Percentiles rank a stretch among this genome's conserved stretches.
phyloP scores from a whole-genome alignment of 352 stramenopile genomes.

The Pythium guiyangense region DNA sequence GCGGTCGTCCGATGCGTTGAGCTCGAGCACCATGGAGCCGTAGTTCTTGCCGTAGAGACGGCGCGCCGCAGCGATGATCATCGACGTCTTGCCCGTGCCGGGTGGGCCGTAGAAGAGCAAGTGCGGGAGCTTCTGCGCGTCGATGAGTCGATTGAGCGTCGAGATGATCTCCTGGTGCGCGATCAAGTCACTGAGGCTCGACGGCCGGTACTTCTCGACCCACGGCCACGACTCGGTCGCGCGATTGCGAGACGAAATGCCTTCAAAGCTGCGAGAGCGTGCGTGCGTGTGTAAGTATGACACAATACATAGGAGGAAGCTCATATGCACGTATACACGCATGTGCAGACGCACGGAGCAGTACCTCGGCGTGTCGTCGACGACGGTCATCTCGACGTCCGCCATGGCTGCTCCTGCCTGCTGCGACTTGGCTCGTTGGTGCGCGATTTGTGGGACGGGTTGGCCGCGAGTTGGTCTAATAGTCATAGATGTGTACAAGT shows the following conservation, averaged over 20 bases:
- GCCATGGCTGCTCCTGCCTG: conserved; percentile 2
- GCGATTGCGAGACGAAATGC: conserved; percentile 78
- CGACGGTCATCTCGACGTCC: conserved; percentile 42
- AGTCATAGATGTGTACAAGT: no score
- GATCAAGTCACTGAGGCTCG: conserved; percentile 93
- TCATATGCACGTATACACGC: not conserved
- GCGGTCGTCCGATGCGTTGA: conserved; percentile 97
- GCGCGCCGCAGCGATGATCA: conserved; percentile 95
- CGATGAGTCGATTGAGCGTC: conserved; percentile 95
- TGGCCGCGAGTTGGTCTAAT: no score
- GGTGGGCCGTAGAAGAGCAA: conserved; percentile 97
- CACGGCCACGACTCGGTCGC: conserved; percentile 90
- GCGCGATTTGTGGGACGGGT: not conserved
- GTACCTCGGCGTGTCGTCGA: conserved; percentile 38
- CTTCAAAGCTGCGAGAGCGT: conserved; percentile 48
- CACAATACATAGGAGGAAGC: no score
- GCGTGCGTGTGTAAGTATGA: not conserved
- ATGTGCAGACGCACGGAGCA: conserved; percentile 5
- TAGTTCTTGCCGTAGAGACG: conserved; percentile 95
- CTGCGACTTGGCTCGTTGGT: not conserved
- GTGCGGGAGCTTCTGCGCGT: conserved; percentile 95
- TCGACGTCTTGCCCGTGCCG: conserved; percentile 97
- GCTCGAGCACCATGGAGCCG: conserved; percentile 93
- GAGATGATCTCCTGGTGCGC: conserved; percentile 96
- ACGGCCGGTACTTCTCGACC: conserved; percentile 98